Conservation (phyloP, 129 eudicot genomes). For the Centella asiatica region DNA sequence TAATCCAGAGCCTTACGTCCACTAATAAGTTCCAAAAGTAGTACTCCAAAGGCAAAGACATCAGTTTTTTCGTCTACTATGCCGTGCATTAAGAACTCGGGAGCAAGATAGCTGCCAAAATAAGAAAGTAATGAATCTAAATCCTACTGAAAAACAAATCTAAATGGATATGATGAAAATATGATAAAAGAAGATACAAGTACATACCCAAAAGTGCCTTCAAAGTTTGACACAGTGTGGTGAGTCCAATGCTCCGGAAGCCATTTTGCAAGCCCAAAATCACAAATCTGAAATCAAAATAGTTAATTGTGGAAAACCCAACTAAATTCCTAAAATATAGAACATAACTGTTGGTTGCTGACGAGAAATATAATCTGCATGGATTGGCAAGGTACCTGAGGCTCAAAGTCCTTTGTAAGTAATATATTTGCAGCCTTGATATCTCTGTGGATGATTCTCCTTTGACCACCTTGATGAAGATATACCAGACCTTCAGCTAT, state of each 20-base stretch:
- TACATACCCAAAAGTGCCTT: conserved; percentile 92
- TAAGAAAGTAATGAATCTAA: neutral
- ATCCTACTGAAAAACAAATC: neutral
- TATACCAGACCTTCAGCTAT: conserved; percentile 79
- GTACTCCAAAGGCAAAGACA: conserved; percentile 84
- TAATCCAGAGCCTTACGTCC: conserved; percentile 88
- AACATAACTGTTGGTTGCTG: neutral
- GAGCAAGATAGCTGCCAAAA: conserved; percentile 74
- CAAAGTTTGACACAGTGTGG: conserved; percentile 60
- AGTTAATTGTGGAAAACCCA: conserved; percentile 6
- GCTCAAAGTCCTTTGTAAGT: conserved; percentile 71
- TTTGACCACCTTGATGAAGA: conserved; percentile 87
- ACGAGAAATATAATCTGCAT: neutral
- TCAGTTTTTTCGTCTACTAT: conserved; percentile 89
- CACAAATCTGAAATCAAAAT: conserved; percentile 61
- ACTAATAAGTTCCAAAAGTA: conserved; percentile 78
- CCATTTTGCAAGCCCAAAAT: conserved; percentile 96
- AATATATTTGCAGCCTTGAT: conserved; percentile 92
- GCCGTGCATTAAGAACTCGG: conserved; percentile 95
- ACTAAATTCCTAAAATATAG: neutral
- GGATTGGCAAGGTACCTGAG: conserved; percentile 48
- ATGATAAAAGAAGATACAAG: neutral
- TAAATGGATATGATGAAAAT: conserved; percentile 1
- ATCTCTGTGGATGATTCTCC: conserved; percentile 89
- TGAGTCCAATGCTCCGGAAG: conserved; percentile 93